Conservation (phyloP, 1,139 yeast species). For the Saccharomycopsis phalli region DNA sequence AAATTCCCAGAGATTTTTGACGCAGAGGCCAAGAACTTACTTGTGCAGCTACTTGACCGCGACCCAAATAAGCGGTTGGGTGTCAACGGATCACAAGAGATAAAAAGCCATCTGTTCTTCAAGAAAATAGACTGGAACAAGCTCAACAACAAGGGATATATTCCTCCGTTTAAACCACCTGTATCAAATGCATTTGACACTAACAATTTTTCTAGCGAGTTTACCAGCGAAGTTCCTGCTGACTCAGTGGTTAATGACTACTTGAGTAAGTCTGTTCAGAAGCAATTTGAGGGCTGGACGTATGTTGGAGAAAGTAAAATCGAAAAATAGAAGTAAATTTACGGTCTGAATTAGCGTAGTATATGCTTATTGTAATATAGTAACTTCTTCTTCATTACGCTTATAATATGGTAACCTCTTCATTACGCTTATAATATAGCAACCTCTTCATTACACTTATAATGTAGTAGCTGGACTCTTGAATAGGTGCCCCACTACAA, state of each 20-base stretch:
- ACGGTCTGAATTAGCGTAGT: too few species aligned
- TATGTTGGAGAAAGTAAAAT: conserved; percentile 49
- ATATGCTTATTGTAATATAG: too few species aligned
- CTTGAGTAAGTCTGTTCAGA: conserved; percentile 82
- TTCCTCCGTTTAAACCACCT: conserved; percentile 93
- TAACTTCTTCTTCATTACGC: too few species aligned
- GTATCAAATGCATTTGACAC: conserved; percentile 84
- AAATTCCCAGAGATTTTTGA: conserved; percentile 86
- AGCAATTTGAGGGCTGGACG: conserved; percentile 98
- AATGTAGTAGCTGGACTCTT: too few species aligned
- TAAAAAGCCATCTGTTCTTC: conserved; percentile 79
- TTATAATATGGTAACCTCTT: too few species aligned
- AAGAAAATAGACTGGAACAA: conserved; percentile 88
- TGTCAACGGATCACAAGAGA: conserved; percentile 69
- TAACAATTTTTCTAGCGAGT: conserved; percentile 86
- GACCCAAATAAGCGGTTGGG: conserved; percentile 80
- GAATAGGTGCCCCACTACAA: too few species aligned
- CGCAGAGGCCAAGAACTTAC: conserved; percentile 76
- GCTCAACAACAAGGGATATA: conserved; percentile 75
- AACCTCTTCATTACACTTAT: too few species aligned
- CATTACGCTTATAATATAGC: too few species aligned
- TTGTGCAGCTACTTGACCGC: conserved; percentile 68
- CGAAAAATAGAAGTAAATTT: too few species aligned
- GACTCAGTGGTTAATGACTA: conserved; percentile 94
- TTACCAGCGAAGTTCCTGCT: conserved; percentile 86